Conservation (phyloP, 2,329 filamentous ascomycete species). For the Chaetomiaceae sp. region DNA sequence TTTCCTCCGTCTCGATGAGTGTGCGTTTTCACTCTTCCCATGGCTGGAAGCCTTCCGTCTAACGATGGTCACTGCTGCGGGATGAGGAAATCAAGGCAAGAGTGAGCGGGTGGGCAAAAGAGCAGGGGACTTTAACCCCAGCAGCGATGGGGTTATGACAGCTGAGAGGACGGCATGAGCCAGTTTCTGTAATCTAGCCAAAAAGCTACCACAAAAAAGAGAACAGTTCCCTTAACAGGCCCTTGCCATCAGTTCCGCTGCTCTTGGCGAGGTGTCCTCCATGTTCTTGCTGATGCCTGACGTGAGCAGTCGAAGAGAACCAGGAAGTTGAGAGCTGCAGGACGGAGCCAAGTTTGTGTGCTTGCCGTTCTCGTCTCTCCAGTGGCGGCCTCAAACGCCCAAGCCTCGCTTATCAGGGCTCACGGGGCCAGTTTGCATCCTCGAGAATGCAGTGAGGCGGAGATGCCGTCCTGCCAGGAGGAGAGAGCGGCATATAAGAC, state of each 20-base stretch:
- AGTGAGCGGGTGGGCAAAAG: slow-evolving; percentile 13
- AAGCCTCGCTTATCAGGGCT: not conserved
- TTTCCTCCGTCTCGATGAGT: not conserved
- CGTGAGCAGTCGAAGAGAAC: not conserved
- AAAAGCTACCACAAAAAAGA: slow-evolving; percentile 3
- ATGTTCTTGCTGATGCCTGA: not conserved
- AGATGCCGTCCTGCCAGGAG: not conserved
- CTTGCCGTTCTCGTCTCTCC: not conserved
- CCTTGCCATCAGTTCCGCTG: not conserved
- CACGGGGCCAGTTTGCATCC: not conserved
- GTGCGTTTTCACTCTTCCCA: not conserved
- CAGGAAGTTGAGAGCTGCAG: not conserved
- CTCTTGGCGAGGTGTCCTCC: not conserved
- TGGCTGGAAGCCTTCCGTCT: not conserved
- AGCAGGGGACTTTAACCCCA: slow-evolving; percentile 17
- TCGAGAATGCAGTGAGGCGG: slow-evolving; percentile 1
- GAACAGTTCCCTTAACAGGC: not conserved
- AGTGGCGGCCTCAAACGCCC: not conserved
- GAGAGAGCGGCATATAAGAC: not conserved
- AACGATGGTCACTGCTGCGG: not conserved
- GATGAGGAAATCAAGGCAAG: not conserved
- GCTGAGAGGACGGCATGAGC: not conserved
- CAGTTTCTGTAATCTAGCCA: not conserved
- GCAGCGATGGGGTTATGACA: slow-evolving; percentile 14
- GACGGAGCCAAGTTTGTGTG: not conserved